Evolutionary conservation across 1,139 yeast species (phyloP), one percentile per base, ranked within the genome.

Genomic region (Geotrichum fermentans): DNA sequence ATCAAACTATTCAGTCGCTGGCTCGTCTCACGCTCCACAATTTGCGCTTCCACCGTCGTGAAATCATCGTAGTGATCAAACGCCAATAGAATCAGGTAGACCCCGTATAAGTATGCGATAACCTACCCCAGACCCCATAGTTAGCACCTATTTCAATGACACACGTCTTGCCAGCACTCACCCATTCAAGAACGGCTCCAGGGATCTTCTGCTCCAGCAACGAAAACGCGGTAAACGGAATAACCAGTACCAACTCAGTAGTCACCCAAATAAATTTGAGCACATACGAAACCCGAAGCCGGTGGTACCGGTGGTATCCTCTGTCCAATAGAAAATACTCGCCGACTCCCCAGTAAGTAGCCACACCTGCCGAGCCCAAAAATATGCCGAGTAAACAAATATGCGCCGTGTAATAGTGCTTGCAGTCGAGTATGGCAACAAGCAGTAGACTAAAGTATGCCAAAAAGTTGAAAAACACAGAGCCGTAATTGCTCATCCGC

Each of bases 111-210:
- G 28, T 50, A 50, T 16, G 53, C 50, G 22, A 50, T 49, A 20
- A 47, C 46, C 52, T 49, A 7, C 16, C 11, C 10, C 20, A 6
- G 28, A 6, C 6, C 18, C 3, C 22, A 29, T 8, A 14, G 5
- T 33, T 8, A 17, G 21, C 34, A 5, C 14, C 2, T 17, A 3
- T 26, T 11, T 10, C 24, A 24, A 11, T 7, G 5, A 16, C 32
- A n/a, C 11, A 17, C 6, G 18, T 38, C 10, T 22, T 20, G 3
- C 11, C 2, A 7, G 13, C 2, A 40, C 52, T 39, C 36, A 49
- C 49, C 53, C 53, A 50, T 34, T 50, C 53, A 6, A 50, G 34
- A n/a, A 50, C 42, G 14, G 51, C 50, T n/a, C 53, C 53, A 2
- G 45, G 43, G 6, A 35, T 41, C 32, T 35, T 40, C 17, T 42